A percentile compares a stretch with the other conserved stretches of the same genome.
Evolutionary conservation across 2,329 filamentous ascomycete genomes (phyloP).

Genomic region (Penicillium italicum): DNA sequence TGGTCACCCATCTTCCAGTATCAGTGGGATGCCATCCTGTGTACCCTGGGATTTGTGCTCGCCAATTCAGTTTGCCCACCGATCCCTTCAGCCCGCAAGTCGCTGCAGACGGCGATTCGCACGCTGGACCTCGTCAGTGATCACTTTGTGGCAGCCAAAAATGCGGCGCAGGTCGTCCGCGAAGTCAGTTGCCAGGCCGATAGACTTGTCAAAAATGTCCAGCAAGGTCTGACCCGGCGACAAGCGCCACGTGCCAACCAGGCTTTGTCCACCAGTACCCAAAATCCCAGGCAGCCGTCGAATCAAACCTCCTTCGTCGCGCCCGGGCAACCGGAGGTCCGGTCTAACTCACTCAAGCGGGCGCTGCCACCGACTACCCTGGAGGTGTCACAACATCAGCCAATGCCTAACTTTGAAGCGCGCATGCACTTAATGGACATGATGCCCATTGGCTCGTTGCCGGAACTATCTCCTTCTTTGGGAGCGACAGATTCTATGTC

Average conservation of each 20-base stretch:
- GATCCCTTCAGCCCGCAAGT: slow-evolving; percentile 29
- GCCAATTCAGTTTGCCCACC: slow-evolving; percentile 22
- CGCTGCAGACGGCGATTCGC: slow-evolving; percentile 34
- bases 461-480: background rate
- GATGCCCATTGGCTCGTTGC: background rate
- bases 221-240: background rate
- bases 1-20: background rate
- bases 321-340: background rate
- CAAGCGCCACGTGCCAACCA: background rate
- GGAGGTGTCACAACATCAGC: background rate
- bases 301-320: too few relatives aligned
- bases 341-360: background rate
- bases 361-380: background rate
- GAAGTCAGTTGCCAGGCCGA: background rate
- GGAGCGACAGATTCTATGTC: background rate
- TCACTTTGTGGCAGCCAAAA: slow-evolving; percentile 34
- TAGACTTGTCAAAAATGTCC: background rate
- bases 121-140: slow-evolving; percentile 39
- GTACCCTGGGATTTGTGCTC: background rate
- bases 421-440: background rate
- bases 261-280: background rate
- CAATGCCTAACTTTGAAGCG: background rate
- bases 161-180: slow-evolving; percentile 1
- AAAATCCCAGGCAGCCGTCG: background rate
- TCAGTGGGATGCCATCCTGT: background rate